Percentiles rank a stretch among this genome's conserved stretches.
These are phyloP conservation scores for Fusarium nodosum DNA, from an alignment of 2,329 filamentous ascomycete species.

Conservation along the genomic window DNA sequence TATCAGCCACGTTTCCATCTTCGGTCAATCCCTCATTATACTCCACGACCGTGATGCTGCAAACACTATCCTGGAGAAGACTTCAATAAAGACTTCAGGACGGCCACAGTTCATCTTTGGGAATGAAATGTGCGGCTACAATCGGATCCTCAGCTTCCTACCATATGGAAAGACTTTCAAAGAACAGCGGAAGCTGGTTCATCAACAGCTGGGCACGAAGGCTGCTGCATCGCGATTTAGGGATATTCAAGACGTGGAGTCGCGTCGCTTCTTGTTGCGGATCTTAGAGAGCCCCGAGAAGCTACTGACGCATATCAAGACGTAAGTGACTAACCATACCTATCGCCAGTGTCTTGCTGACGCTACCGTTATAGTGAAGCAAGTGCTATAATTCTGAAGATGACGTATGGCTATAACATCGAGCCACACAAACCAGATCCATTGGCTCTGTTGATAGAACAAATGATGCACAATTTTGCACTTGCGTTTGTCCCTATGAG, in stretches of 20 bases:
- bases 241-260: not conserved
- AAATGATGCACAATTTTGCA: slow-evolving; percentile 6
- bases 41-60: slow-evolving; percentile 1
- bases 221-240: not conserved
- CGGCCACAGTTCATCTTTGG: slow-evolving; percentile 41
- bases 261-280: not conserved
- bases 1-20: slow-evolving; percentile 55
- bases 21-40: slow-evolving; percentile 57
- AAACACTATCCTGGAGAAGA: slow-evolving; percentile 49
- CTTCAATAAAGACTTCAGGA: slow-evolving; percentile 48
- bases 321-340: not conserved
- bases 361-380: slow-evolving; percentile 33
- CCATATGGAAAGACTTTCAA: not conserved
- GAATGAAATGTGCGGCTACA: slow-evolving; percentile 17
- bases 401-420: slow-evolving; percentile 49
- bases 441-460: slow-evolving; percentile 43
- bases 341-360: too few species aligned
- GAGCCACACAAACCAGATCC: slow-evolving; percentile 43
- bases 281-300: not conserved
- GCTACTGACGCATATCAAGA: not conserved
- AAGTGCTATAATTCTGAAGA: slow-evolving; percentile 38
- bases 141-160: not conserved
- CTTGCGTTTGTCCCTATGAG: not conserved
- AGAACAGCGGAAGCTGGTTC: slow-evolving; percentile 1
- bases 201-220: slow-evolving; percentile 14